Percentiles rank a stretch among this genome's conserved stretches.
These are phyloP conservation scores for Plasmodium cynomolgi DNA, from an alignment of 169 alveolate genomes.

Conservation along the genomic window DNA sequence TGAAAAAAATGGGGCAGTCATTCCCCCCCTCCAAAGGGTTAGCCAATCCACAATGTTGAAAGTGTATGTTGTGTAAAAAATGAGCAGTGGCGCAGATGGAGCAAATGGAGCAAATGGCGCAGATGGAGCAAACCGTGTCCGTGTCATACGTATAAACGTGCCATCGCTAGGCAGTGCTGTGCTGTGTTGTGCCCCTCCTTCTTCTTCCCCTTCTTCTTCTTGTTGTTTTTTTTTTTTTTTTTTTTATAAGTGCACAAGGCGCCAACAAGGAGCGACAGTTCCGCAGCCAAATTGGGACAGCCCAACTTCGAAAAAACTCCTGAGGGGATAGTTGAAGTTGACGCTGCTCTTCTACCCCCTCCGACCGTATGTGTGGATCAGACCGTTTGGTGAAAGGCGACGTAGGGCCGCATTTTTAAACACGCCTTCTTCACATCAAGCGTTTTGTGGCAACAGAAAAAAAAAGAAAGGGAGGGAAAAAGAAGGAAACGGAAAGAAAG, in stretches of 20 bases:
- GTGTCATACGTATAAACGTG: neutral
- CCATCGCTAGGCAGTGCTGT: neutral
- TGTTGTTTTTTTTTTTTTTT: no score
- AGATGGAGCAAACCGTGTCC: neutral
- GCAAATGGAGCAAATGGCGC: no score
- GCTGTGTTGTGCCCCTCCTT: neutral
- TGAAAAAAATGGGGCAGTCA: neutral
- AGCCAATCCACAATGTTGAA: neutral
- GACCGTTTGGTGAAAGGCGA: neutral
- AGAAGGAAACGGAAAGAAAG: no score
- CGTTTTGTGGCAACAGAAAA: neutral
- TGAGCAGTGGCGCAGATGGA: neutral
- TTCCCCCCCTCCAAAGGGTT: neutral
- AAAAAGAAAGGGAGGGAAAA: neutral
- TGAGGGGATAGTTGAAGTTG: neutral
- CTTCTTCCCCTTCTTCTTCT: no score
- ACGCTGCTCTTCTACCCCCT: neutral
- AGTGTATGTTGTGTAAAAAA: neutral
- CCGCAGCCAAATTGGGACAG: neutral
- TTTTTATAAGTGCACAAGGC: neutral
- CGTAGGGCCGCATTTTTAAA: neutral
- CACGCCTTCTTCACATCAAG: neutral
- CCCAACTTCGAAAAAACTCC: neutral
- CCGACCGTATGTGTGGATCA: neutral
- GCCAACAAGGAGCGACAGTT: neutral